phyloP scores from a whole-genome alignment of 495 filamentous ascomycete genomes.

The Corynascus novoguineensis region DNA sequence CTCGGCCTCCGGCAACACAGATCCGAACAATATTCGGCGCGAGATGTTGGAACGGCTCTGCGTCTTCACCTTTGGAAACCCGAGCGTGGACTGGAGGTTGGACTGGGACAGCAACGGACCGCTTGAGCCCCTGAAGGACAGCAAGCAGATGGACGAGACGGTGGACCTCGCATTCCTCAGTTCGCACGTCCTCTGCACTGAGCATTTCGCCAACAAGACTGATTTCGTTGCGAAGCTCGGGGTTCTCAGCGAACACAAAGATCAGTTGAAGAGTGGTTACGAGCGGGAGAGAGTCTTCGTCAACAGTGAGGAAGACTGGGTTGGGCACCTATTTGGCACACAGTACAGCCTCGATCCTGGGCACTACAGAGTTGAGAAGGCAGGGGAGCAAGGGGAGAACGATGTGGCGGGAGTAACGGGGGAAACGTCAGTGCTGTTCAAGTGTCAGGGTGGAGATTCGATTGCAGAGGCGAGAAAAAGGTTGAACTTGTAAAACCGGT shows the following conservation, averaged over 20 bases:
- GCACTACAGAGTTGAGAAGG: too few relatives aligned
- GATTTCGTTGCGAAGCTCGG: background rate
- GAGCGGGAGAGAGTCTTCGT: background rate
- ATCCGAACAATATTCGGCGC: background rate
- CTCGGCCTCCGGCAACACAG: background rate
- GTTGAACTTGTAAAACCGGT: too few relatives aligned
- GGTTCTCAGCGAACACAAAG: too few relatives aligned
- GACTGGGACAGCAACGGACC: background rate
- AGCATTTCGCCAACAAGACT: background rate
- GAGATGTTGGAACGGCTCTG: background rate
- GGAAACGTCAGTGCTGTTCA: too few relatives aligned
- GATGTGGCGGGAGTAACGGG: too few relatives aligned
- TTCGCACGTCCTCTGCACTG: background rate
- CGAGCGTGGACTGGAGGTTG: background rate
- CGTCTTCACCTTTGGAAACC: background rate
- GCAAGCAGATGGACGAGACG: too few relatives aligned
- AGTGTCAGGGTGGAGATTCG: too few relatives aligned
- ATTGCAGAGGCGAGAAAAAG: too few relatives aligned
- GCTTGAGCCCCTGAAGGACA: too few relatives aligned
- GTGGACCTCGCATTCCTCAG: background rate
- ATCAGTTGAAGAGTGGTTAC: background rate
- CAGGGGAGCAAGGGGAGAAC: too few relatives aligned
- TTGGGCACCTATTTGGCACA: background rate
- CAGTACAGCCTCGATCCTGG: background rate
- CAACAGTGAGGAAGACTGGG: background rate